phyloP scores from a whole-genome alignment of 202 grass and related monocot genomes.

The Schoenoplectus triqueter region DNA sequence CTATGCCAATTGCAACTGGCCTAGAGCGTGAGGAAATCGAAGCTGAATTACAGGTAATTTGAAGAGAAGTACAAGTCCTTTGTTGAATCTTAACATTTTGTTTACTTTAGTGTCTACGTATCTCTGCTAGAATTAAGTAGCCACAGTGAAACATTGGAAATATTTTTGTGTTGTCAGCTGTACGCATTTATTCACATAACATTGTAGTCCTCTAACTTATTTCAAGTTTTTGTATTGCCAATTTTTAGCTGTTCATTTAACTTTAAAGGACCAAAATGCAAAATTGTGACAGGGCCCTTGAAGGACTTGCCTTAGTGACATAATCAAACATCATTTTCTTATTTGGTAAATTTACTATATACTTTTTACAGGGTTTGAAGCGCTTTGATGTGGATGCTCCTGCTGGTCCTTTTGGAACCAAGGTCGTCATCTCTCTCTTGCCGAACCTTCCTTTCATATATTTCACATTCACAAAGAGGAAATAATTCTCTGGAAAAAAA shows the following conservation, averaged over 20 bases:
- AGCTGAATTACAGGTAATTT: neutral
- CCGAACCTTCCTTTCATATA: neutral
- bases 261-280: neutral
- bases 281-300: neutral
- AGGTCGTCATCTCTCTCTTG: conserved; percentile 37
- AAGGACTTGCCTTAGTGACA: neutral
- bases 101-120: neutral
- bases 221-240: conserved; percentile 9
- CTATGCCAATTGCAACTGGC: conserved; percentile 43
- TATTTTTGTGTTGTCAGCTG: neutral
- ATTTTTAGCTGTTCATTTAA: too few species aligned
- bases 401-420: conserved; percentile 64
- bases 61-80: neutral
- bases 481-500: neutral
- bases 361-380: conserved; percentile 50
- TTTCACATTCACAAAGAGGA: neutral
- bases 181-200: neutral
- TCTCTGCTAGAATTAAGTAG: neutral
- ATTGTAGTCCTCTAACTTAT: neutral
- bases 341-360: conserved; percentile 21
- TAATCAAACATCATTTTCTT: conserved; percentile 14
- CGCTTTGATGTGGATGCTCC: conserved; percentile 66
- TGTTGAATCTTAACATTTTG: neutral
- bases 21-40: conserved; percentile 31
- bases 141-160: neutral